phyloP scores from a whole-genome alignment of 73 alveolate species.

The Loxodes magnus region DNA sequence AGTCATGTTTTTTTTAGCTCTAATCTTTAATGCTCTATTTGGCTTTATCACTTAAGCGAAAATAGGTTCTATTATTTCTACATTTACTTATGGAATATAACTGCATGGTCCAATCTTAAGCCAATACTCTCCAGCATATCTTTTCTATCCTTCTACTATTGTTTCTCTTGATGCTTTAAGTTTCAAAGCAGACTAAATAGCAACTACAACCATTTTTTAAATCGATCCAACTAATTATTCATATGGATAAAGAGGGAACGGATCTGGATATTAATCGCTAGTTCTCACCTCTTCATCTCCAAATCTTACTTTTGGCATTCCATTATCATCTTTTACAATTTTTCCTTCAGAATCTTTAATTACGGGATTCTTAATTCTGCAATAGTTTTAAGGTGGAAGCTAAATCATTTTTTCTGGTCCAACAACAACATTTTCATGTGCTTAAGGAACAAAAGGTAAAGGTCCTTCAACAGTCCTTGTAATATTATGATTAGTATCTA shows the following conservation, averaged over 20 bases:
- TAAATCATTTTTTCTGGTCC: constrained; percentile 56
- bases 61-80: constrained; percentile 15
- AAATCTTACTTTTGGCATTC: constrained; percentile 35
- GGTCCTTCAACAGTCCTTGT: constrained; percentile 52
- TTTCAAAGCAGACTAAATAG: constrained; percentile 35
- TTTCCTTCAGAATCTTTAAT: constrained; percentile 25
- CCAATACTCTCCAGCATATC: constrained; percentile 68
- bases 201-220: constrained; percentile 16
- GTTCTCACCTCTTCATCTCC: constrained; percentile 57
- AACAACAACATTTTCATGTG: constrained; percentile 37
- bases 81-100: constrained; percentile 53
- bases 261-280: constrained; percentile 42
- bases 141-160: constrained; percentile 15
- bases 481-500: constrained; percentile 30
- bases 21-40: constrained; percentile 38
- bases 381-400: constrained; percentile 51
- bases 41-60: constrained; percentile 39
- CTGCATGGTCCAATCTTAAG: constrained; percentile 61
- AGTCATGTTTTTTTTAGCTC: constrained; percentile 31
- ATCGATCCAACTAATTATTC: constrained; percentile 38
- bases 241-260: constrained; percentile 70
- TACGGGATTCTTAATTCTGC: constrained; percentile 54
- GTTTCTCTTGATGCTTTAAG: constrained; percentile 40
- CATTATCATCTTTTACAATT: constrained; percentile 22
- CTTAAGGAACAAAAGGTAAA: constrained; percentile 24